phyloP scores from a whole-genome alignment of 2,329 filamentous ascomycete genomes.

The Colletotrichum agaves region DNA sequence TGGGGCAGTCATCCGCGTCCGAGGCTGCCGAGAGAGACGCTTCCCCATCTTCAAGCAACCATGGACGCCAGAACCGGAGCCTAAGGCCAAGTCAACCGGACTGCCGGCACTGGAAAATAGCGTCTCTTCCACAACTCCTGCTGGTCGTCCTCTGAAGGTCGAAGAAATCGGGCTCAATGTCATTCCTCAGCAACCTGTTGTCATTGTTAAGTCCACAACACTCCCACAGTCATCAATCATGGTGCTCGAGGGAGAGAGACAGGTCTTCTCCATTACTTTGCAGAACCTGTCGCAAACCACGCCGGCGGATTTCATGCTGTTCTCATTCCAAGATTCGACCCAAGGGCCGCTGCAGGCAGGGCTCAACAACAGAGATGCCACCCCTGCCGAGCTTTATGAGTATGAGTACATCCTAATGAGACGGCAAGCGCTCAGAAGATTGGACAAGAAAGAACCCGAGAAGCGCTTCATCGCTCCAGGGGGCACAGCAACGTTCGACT shows the following conservation, averaged over 20 bases:
- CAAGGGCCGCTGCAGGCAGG: conserved; percentile 80
- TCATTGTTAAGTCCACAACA: conserved; percentile 80
- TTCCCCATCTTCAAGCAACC: conserved; percentile 86
- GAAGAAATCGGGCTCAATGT: conserved; percentile 74
- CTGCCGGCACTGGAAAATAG: conserved; percentile 65
- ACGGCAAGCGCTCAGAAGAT: conserved; percentile 72
- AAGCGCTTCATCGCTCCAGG: conserved; percentile 73
- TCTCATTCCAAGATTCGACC: conserved; percentile 91
- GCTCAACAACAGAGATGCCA: conserved; percentile 79
- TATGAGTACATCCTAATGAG: conserved; percentile 82
- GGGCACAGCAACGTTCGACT: conserved; percentile 76
- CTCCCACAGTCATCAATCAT: conserved; percentile 88
- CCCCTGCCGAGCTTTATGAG: conserved; percentile 84
- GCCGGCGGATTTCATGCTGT: conserved; percentile 83
- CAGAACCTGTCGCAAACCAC: conserved; percentile 79
- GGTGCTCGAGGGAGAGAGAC: conserved; percentile 90
- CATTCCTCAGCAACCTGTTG: conserved; percentile 80
- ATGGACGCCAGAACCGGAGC: conserved; percentile 76
- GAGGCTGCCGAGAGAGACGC: conserved; percentile 81
- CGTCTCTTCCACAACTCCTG: conserved; percentile 51
- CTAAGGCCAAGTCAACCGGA: conserved; percentile 82
- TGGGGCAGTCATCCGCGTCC: conserved; percentile 82
- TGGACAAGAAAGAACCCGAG: conserved; percentile 61
- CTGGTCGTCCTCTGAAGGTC: conserved; percentile 55
- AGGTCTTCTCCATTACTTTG: conserved; percentile 80